A percentile compares a stretch with the other conserved stretches of the same genome.
These are phyloP conservation scores for Sclerospora graminicola DNA, from an alignment of 352 stramenopile genomes.

Conservation along the genomic window DNA sequence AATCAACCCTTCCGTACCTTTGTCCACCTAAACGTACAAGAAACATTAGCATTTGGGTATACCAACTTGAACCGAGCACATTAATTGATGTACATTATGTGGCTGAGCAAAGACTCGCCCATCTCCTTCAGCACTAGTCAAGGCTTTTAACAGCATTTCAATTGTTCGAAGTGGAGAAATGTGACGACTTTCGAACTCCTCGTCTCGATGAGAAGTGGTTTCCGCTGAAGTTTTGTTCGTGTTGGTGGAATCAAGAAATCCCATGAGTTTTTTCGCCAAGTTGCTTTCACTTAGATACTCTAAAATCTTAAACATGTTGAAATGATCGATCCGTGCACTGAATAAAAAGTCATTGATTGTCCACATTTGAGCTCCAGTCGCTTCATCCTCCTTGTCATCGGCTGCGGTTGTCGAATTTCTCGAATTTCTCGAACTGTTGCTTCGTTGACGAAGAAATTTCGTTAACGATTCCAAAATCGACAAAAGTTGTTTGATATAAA, in stretches of 20 bases:
- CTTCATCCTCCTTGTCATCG: slow-evolving; percentile 15
- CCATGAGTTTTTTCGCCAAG: slow-evolving; percentile 76
- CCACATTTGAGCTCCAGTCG: slow-evolving; percentile 46
- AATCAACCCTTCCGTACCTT: slow-evolving; percentile 53
- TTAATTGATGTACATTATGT: slow-evolving; percentile 33
- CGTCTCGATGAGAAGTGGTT: slow-evolving; percentile 14
- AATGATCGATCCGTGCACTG: slow-evolving; percentile 66
- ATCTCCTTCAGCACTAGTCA: slow-evolving; percentile 60
- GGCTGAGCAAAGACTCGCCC: slow-evolving; percentile 62
- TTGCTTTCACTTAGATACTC: slow-evolving; percentile 71
- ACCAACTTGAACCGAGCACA: background rate
- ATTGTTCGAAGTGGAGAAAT: slow-evolving; percentile 79
- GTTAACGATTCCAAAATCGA: slow-evolving; percentile 61
- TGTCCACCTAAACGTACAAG: slow-evolving; percentile 21
- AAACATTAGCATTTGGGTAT: slow-evolving; percentile 2
- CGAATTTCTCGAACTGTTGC: slow-evolving; percentile 14
- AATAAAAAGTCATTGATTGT: slow-evolving; percentile 84
- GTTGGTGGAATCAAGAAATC: slow-evolving; percentile 52
- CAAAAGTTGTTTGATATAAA: slow-evolving; percentile 87
- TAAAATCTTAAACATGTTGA: slow-evolving; percentile 87
- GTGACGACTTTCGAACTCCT: slow-evolving; percentile 57
- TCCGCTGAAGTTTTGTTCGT: background rate
- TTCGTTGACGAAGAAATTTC: slow-evolving; percentile 61
- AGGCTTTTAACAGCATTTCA: slow-evolving; percentile 58
- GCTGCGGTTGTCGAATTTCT: background rate